A percentile compares a stretch with the other conserved stretches of the same genome.
These are phyloP conservation scores for Coemansia sp. DNA, from an alignment of 192 early-diverging fungal species.

Conservation along the genomic window DNA sequence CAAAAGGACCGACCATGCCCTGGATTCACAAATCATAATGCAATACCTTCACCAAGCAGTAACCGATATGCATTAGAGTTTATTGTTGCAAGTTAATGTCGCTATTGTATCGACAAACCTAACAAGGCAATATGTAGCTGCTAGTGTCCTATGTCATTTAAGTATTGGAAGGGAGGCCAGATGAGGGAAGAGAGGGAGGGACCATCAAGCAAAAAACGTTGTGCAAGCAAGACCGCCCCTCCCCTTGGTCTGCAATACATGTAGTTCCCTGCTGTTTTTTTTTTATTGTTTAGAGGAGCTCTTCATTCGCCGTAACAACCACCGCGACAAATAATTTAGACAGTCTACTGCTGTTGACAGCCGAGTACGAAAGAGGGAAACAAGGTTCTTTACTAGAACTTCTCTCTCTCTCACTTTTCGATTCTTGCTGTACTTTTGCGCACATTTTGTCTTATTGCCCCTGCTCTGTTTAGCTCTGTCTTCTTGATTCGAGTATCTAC, in stretches of 20 bases:
- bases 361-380: neutral
- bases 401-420: neutral
- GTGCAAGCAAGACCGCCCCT: neutral
- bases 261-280: neutral
- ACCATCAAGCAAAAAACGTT: neutral
- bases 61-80: neutral
- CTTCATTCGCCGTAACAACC: conserved; percentile 2
- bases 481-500: neutral
- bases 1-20: neutral
- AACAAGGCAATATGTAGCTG: neutral
- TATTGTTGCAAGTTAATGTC: neutral
- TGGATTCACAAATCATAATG: neutral
- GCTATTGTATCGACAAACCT: neutral
- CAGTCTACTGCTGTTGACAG: conserved; percentile 1
- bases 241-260: neutral
- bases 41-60: neutral
- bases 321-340: neutral
- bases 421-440: neutral
- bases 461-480: neutral
- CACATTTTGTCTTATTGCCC: neutral
- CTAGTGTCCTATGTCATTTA: neutral
- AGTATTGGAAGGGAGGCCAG: neutral
- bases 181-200: neutral
- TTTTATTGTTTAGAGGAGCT: conserved; percentile 4
- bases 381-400: neutral